Base-by-base conservation (phyloP, 176 grass and related monocot species). In the Olyra latifolia region DNA sequence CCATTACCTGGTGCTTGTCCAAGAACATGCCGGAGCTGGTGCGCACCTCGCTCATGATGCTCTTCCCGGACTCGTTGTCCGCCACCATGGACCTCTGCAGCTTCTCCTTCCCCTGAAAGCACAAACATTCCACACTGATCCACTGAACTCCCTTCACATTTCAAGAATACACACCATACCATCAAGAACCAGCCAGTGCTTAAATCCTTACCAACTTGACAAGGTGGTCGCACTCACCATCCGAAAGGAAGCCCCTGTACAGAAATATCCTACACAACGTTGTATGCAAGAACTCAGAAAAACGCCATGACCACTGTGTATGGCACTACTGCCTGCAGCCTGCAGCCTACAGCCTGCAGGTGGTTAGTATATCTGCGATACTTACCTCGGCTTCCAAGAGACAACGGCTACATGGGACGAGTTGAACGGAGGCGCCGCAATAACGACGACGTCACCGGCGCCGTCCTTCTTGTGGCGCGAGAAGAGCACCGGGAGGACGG, bases 21-120 rank as follows among this genome's bases (percentile, higher is more conserved):
- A 95, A 54, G 78, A 92, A 95, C 48, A 88, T 86, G 87, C 93
- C 89, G 32, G 89, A 88, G 81, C 93, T 95, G 15, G 89, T 92
- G 74, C 89, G 67, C 46, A 85, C 87, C 47, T 80, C 14, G 72
- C 89, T 95, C 93, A 69, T 80, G 43, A 88, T 14, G 16, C 74
- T 92, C 45, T 90, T 65, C 39, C 93, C 93, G 41, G 89, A 88
- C 4, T 86, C 80, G 1, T 58, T 85, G 80, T 88, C 89, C 23
- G 85, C 89, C 42, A 95, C 89, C 89, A 90, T 95, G 11, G 93
- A 92, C 66, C 80, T 95, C 84, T 82, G 73, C 52, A 86, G 7
- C 14, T 69, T 80, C 27, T 78, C 82, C 67, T 88, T 95, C 11
- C 87, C 78, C 89, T 92, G 49, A 62, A 71, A 55, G 10, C 27